Base-by-base conservation (phyloP, 768 basidiomycete species). In the Phaeolepiota aurea region DNA sequence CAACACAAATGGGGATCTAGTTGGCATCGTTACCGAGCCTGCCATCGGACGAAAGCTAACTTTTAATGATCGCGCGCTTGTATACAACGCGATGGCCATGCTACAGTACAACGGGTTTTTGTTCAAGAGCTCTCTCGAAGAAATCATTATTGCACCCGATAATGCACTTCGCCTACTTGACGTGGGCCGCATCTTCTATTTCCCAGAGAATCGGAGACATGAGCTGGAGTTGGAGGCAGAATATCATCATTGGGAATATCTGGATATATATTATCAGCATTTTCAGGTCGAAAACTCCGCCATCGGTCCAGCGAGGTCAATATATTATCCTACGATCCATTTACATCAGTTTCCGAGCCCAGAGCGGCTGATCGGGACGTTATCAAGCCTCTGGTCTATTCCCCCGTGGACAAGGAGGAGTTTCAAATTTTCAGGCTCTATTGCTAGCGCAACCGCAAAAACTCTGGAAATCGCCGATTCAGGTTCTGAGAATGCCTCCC, bases 1-100 rank as follows among this genome's bases (percentile, higher is more conserved):
- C 5, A 50, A 54, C n/a, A 43, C 47, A 25, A 54, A 63, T 16
- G 60, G 57, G 2, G 39, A 53, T 3, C 39, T 66, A n/a, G 49
- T 62, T 14, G 66, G 65, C 5, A 40, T 65, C 9, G 56, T 65
- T 1, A 53, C 51, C n/a, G 65, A 68, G 38, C 56, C 65, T 15
- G 56, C 64, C 14, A 42, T 48, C 32, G 64, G 63, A 37, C 50
- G 66, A 37, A 40, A 55, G 25, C 45, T 63, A 7, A 44, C 54
- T 25, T 46, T 43, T 22, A 41, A 51, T 14, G 66, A 68, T 43
- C 49, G 54, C 18, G 32, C 49, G 3, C 48, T 57, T 5, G 49
- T 69, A 5, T 63, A 64, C 23, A 51, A 53, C 3, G 58, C 62
- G 3, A 48, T 64, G 14, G 40, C 57, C 10, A 51, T 45, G 38